Evolutionary conservation across 2,329 filamentous ascomycete species (phyloP).

Genomic region (Hypoxylon sp.): DNA sequence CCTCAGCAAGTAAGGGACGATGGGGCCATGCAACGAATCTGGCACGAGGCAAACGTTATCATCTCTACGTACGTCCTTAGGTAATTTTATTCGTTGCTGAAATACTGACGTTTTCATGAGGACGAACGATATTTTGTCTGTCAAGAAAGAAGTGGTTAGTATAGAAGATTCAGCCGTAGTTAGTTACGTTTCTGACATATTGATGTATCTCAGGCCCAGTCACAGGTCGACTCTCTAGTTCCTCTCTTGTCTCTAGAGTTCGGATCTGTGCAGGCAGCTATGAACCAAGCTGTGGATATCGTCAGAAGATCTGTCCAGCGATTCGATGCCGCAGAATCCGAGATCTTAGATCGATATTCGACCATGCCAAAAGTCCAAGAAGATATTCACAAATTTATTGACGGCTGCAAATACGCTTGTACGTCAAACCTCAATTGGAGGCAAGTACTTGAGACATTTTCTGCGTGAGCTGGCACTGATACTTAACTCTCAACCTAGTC

Average conservation of each 20-base stretch:
- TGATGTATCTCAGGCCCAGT: constrained; percentile 30
- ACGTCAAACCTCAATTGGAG: constrained; percentile 41
- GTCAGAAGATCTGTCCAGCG: constrained; percentile 18
- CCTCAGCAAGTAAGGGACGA: constrained; percentile 24
- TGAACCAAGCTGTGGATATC: constrained; percentile 25
- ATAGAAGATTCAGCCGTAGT: not conserved
- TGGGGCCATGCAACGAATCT: constrained; percentile 35
- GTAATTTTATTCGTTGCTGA: not conserved
- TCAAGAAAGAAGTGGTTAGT: constrained; percentile 44
- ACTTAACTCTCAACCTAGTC: not conserved
- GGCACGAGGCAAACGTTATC: constrained; percentile 34
- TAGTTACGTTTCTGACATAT: not conserved
- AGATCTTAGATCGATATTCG: constrained; percentile 22
- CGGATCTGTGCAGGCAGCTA: constrained; percentile 36
- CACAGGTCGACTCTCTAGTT: constrained; percentile 35
- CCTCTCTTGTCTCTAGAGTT: constrained; percentile 33
- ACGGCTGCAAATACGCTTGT: constrained; percentile 39
- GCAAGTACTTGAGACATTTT: constrained; percentile 7
- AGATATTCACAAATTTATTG: constrained; percentile 30
- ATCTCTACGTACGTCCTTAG: constrained; percentile 27
- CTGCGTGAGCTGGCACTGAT: not conserved
- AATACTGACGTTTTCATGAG: constrained; percentile 11
- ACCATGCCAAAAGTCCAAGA: constrained; percentile 14
- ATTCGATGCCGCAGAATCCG: constrained; percentile 29
- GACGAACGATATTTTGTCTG: constrained; percentile 43